phyloP scores from a whole-genome alignment of 345 rosid species.

The Aquilaria malaccensis region DNA sequence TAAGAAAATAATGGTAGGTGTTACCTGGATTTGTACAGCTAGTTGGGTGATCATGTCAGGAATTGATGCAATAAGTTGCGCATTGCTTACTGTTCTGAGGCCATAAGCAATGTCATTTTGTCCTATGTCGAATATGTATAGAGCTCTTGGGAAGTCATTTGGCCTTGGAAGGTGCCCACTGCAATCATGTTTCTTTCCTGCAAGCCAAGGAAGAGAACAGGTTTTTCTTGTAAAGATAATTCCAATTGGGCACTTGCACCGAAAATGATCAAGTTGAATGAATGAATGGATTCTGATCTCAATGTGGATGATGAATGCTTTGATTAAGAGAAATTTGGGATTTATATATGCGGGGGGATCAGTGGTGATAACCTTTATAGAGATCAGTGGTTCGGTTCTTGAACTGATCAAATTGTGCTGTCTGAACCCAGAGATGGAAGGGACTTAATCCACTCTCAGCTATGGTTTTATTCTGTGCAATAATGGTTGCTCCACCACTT shows the following conservation, averaged over 20 bases:
- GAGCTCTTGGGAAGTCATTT: constrained; percentile 21
- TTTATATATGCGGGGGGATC: too few species aligned
- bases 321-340: too few species aligned
- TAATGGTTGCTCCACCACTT: constrained; percentile 84
- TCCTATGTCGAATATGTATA: constrained; percentile 24
- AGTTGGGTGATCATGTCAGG: constrained; percentile 12
- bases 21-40: constrained; percentile 15
- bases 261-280: background rate
- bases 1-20: background rate
- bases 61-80: constrained; percentile 15
- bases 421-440: constrained; percentile 83
- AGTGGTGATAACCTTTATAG: constrained; percentile 31
- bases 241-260: too few species aligned
- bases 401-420: constrained; percentile 60
- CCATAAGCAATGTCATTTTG: constrained; percentile 25
- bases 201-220: background rate
- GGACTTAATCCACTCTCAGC: constrained; percentile 80
- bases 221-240: background rate
- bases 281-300: too few species aligned
- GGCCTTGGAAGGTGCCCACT: constrained; percentile 17
- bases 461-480: constrained; percentile 73
- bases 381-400: constrained; percentile 50
- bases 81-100: constrained; percentile 5
- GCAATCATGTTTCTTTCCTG: constrained; percentile 3
- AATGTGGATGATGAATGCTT: too few species aligned